Percentiles rank a stretch among this genome's conserved stretches.
Evolutionary conservation across 768 basidiomycete genomes (phyloP).

Genomic region (Pleurotus citrinopileatus): DNA sequence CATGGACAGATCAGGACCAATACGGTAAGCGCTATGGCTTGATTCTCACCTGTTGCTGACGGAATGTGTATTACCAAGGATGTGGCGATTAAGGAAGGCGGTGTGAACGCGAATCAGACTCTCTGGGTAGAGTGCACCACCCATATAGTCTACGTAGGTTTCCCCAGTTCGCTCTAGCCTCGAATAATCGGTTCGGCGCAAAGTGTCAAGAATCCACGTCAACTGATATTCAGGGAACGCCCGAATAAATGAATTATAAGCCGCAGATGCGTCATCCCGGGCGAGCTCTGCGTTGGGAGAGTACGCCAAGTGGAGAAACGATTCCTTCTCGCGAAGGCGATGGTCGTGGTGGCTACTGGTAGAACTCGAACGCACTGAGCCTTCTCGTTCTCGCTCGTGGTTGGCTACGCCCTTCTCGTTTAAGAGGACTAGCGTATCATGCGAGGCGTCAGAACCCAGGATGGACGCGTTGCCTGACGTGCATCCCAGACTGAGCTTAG

Average conservation of each 20-base stretch:
- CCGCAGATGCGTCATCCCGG: conserved; percentile 14
- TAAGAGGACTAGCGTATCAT: conserved; percentile 35
- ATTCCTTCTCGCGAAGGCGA: conserved; percentile 21
- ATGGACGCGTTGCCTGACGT: conserved; percentile 31
- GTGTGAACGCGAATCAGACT: conserved; percentile 70
- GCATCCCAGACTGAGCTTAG: conserved; percentile 39
- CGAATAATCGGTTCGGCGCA: conserved; percentile 60
- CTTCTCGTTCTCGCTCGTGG: conserved; percentile 1
- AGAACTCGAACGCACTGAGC: conserved; percentile 1
- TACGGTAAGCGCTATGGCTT: conserved; percentile 6
- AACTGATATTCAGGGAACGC: conserved; percentile 49
- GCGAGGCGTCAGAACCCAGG: conserved; percentile 32
- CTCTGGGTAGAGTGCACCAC: conserved; percentile 77
- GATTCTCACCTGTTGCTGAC: conserved; percentile 70
- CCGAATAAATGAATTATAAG: conserved; percentile 20
- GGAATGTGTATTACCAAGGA: conserved; percentile 85
- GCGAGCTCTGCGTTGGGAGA: conserved; percentile 14
- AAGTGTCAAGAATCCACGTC: conserved; percentile 69
- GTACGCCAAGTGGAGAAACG: conserved; percentile 28
- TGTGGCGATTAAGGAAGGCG: conserved; percentile 59
- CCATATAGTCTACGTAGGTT: conserved; percentile 87
- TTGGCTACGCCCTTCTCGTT: conserved; percentile 18
- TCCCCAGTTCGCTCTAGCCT: conserved; percentile 61
- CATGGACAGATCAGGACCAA: conserved; percentile 8
- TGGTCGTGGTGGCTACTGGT: conserved; percentile 5